Evolutionary conservation across 257 asterid species (phyloP).

Genomic region (Scutellaria minor): DNA sequence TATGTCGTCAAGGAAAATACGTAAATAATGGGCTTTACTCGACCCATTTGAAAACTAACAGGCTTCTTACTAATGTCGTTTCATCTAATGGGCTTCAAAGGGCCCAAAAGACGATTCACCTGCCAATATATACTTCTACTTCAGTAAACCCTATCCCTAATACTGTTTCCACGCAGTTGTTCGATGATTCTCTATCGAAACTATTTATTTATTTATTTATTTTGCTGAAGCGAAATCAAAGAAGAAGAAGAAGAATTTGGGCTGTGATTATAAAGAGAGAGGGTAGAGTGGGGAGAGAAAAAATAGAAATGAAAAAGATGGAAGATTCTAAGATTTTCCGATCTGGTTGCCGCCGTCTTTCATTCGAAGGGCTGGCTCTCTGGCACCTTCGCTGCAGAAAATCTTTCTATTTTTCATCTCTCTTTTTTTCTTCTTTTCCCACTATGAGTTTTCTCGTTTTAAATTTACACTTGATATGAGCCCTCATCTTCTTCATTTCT

Average conservation of each 20-base stretch:
- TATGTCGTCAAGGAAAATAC: no score
- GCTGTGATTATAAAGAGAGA: conserved; percentile 27
- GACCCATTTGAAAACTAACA: neutral
- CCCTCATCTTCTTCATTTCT: neutral
- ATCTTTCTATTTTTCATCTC: neutral
- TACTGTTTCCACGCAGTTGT: neutral
- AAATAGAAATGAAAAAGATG: neutral
- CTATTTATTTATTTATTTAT: conserved; percentile 18
- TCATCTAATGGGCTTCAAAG: neutral
- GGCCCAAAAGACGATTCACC: neutral
- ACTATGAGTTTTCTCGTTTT: neutral
- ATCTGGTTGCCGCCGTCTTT: conserved; percentile 12
- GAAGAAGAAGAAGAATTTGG: neutral
- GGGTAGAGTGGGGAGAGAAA: conserved; percentile 21
- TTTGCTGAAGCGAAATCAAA: neutral
- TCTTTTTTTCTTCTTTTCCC: neutral
- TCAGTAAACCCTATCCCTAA: neutral
- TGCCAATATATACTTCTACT: neutral
- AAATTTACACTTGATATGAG: conserved; percentile 27
- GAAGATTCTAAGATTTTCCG: neutral
- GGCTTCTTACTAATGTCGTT: neutral
- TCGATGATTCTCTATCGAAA: neutral
- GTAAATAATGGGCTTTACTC: no score
- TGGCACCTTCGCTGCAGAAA: neutral
- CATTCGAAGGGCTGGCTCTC: conserved; percentile 1